Evolutionary conservation across 2,329 filamentous ascomycete species (phyloP).

Genomic region (Daldinia sp.): DNA sequence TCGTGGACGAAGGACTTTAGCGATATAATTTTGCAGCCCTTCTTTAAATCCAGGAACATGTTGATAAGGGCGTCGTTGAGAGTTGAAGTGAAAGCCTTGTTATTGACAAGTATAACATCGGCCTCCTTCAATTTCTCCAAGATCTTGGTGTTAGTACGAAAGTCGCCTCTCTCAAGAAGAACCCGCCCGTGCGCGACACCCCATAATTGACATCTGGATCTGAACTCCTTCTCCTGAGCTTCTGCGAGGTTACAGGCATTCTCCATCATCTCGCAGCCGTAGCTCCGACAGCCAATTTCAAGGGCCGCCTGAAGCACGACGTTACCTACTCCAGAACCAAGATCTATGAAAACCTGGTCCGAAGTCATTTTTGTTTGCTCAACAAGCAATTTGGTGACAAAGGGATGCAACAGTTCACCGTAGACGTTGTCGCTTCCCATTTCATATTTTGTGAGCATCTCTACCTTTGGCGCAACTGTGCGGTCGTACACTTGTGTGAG

Average conservation of each 20-base stretch:
- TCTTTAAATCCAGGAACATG: slow-evolving; percentile 92
- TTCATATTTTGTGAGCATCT: slow-evolving; percentile 83
- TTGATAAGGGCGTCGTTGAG: slow-evolving; percentile 86
- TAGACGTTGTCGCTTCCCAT: slow-evolving; percentile 94
- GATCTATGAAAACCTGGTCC: slow-evolving; percentile 87
- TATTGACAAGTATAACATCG: slow-evolving; percentile 97
- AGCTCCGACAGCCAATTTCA: slow-evolving; percentile 91
- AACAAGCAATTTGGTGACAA: slow-evolving; percentile 83
- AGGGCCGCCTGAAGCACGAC: slow-evolving; percentile 93
- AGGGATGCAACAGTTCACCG: slow-evolving; percentile 86
- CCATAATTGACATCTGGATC: slow-evolving; percentile 87
- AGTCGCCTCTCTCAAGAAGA: slow-evolving; percentile 83
- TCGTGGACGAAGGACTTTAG: slow-evolving; percentile 90
- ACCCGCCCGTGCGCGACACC: slow-evolving; percentile 82
- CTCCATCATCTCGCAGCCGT: slow-evolving; percentile 96
- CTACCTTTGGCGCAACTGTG: slow-evolving; percentile 88
- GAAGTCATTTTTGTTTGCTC: slow-evolving; percentile 80
- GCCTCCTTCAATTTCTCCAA: slow-evolving; percentile 79
- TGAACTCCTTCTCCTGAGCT: slow-evolving; percentile 82
- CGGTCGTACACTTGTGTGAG: slow-evolving; percentile 89
- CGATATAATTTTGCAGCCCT: slow-evolving; percentile 88
- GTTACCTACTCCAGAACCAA: slow-evolving; percentile 96
- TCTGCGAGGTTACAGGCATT: slow-evolving; percentile 86
- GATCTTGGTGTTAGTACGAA: slow-evolving; percentile 76
- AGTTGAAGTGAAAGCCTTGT: slow-evolving; percentile 90